Evolutionary conservation across 2,329 filamentous ascomycete species (phyloP).

Genomic region (Aureobasidium subglaciale): DNA sequence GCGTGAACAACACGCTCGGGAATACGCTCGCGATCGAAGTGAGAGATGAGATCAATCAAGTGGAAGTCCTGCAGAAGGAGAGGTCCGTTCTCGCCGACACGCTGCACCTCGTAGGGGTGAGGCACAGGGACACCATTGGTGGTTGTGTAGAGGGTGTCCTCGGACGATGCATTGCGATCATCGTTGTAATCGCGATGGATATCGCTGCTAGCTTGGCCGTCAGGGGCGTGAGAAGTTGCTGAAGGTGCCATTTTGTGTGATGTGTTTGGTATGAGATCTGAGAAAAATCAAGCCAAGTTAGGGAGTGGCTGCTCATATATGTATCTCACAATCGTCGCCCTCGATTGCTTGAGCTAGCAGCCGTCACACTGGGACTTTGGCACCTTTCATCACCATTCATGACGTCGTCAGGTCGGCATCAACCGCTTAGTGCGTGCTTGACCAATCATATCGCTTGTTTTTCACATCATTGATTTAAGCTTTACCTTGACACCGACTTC

Average conservation of each 20-base stretch:
- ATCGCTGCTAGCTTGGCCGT: constrained; percentile 30
- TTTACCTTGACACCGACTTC: constrained; percentile 1
- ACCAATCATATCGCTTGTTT: background rate
- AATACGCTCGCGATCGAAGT: constrained; percentile 45
- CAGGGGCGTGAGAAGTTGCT: constrained; percentile 21
- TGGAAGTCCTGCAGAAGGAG: constrained; percentile 50
- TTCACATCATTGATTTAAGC: background rate
- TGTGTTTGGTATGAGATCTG: background rate
- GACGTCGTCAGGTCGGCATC: background rate
- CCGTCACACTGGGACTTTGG: background rate
- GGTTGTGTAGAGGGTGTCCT: constrained; percentile 47
- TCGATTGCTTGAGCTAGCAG: background rate
- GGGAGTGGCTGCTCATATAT: background rate
- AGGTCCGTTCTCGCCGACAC: constrained; percentile 51
- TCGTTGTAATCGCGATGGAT: constrained; percentile 37
- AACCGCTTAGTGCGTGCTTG: background rate
- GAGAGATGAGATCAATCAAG: constrained; percentile 42
- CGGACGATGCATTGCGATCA: constrained; percentile 37
- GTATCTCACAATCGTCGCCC: background rate
- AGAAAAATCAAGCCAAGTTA: background rate
- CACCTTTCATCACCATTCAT: background rate
- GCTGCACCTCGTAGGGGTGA: constrained; percentile 52
- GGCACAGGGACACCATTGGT: constrained; percentile 39
- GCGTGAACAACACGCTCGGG: constrained; percentile 46
- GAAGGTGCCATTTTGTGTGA: constrained; percentile 21